phyloP scores from a whole-genome alignment of 495 filamentous ascomycete species.

The Xylaria palmicola region DNA sequence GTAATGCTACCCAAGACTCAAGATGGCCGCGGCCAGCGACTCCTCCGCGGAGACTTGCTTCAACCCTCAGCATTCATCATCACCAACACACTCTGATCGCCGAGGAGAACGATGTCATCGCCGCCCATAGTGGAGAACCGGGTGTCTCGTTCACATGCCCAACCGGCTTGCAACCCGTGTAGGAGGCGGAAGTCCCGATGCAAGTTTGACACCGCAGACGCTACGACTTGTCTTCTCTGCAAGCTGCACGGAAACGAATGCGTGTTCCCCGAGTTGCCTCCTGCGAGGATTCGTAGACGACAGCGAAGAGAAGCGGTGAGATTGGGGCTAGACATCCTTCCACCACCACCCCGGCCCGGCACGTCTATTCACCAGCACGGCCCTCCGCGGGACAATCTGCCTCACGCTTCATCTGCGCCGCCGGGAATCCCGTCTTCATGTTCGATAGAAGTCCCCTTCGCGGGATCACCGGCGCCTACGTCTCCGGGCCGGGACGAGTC shows the following conservation, averaged over 20 bases:
- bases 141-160: background rate
- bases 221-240: background rate
- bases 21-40: too few species aligned
- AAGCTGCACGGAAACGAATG: background rate
- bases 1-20: too few species aligned
- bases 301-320: background rate
- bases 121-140: background rate
- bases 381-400: background rate
- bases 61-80: too few species aligned
- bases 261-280: background rate
- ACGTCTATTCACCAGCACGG: background rate
- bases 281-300: background rate
- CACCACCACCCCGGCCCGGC: background rate
- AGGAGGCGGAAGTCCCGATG: background rate
- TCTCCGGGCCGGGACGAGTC: background rate
- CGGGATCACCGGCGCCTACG: background rate
- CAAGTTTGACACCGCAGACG: background rate
- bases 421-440: background rate
- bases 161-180: background rate
- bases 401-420: background rate
- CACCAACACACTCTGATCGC: too few species aligned
- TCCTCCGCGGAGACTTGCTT: too few species aligned
- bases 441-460: background rate
- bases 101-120: background rate
- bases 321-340: background rate